Evolutionary conservation across 371 early-diverging fungal genomes (phyloP), one percentile per base, ranked within the genome.

Genomic region (Dichotomocladium elegans): DNA sequence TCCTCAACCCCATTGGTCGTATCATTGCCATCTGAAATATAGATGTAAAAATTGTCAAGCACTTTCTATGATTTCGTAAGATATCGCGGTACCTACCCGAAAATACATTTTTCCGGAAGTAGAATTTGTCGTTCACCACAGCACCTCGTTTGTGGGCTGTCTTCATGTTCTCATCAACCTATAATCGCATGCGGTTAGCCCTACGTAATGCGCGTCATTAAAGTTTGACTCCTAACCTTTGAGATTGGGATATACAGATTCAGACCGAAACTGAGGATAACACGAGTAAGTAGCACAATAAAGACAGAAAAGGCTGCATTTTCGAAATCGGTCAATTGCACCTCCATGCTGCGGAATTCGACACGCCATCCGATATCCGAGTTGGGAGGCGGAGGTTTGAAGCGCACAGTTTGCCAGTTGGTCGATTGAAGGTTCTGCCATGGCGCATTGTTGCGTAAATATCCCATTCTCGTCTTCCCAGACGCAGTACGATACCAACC

Each of bases 321-420:
- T 63, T 98, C 99, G 72, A 94, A 95, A 57, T 98, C 98, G 1
- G 97, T 98, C 21, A 96, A 65, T 70, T 99, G 99, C 42, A 96
- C 85, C 68, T 99, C 99, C 92, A 99, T 95, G 47, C 95, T 86
- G 28, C 99, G 84, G 72, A 99, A 96, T 72, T 99, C 99, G 28
- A 99, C 96, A 42, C 98, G 85, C 99, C 99, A 99, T 2, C 98
- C 98, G 53, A 95, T 93, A 6, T 86, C 80, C 30, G 86, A 82
- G 44, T 85, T 81, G 5, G 92, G 91, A 42, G 96, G 93, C 15
- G 99, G 99, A 22, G 96, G 95, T 76, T 99, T 99, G 81, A 99
- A 98, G 11, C 99, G 86, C 84, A 98, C 90, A 10, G 96, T 94
- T 75, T 99, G 96, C 99, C 99, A 99, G 72, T 99, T 99, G 46